A percentile compares a stretch with the other conserved stretches of the same genome.
Evolutionary conservation across 345 rosid genomes (phyloP).

Genomic region (Camelina neglecta): DNA sequence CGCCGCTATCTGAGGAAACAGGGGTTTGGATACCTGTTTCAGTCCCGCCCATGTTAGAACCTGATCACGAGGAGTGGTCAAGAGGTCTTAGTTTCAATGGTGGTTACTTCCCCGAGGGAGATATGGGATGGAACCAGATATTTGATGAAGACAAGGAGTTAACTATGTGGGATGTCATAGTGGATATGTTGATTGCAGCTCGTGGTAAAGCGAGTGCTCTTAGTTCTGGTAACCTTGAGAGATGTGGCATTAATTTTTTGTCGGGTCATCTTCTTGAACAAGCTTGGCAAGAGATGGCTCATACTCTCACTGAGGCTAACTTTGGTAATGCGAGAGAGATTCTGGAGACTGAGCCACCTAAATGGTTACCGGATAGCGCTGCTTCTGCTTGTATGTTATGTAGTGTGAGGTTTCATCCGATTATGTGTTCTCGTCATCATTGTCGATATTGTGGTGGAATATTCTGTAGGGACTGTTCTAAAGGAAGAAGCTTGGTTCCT

Average conservation of each 20-base stretch:
- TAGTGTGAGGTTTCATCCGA: constrained; percentile 85
- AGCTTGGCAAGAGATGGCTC: constrained; percentile 99
- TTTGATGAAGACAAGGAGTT: constrained; percentile 70
- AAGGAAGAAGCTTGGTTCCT: constrained; percentile 91
- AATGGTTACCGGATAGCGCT: constrained; percentile 88
- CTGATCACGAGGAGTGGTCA: constrained; percentile 66
- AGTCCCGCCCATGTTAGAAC: constrained; percentile 86
- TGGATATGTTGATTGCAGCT: constrained; percentile 82
- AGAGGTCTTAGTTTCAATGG: constrained; percentile 70
- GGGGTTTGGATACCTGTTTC: constrained; percentile 98
- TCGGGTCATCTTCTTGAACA: constrained; percentile 77
- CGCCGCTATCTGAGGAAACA: constrained; percentile 82
- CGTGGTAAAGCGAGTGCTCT: constrained; percentile 82
- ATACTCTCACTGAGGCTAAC: constrained; percentile 76
- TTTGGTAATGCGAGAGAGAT: constrained; percentile 67
- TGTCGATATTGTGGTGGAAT: constrained; percentile 96
- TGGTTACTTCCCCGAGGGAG: constrained; percentile 90
- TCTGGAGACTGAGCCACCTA: constrained; percentile 88
- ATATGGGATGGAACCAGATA: constrained; percentile 79
- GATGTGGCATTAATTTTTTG: constrained; percentile 61
- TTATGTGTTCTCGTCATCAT: constrained; percentile 94
- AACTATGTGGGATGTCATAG: constrained; percentile 96
- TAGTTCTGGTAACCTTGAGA: constrained; percentile 63
- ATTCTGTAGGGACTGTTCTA: constrained; percentile 84
- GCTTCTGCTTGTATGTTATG: constrained; percentile 94